Base-by-base conservation (phyloP, 2,329 filamentous ascomycete genomes). In the Botryosphaeria dothidea region DNA sequence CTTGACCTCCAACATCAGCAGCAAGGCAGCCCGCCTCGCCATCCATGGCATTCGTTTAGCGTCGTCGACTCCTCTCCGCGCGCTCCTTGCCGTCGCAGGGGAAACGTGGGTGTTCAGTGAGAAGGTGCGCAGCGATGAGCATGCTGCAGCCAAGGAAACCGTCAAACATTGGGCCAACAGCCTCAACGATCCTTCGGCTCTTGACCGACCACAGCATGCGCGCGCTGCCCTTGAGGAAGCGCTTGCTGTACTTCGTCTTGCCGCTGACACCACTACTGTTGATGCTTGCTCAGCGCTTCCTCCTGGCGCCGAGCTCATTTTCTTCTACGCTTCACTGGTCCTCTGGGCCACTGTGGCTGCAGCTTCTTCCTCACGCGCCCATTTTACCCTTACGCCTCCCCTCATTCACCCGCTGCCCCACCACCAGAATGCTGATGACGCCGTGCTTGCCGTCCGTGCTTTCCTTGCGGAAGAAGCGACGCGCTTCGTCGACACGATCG, bases 91-190 rank as follows among this genome's bases (percentile, higher is more conserved):
- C 31, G 75, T 81, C 0, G 75, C 78, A 3, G 79, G 80, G 38
- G 79, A 82, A 60, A 76, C 78, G 17, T 83, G 80, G 80, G 73
- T 81, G 8, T 70, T 82, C n/a, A 76, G 73, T 0, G 77, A 80
- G 65, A 81, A 81, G 57, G 69, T 81, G 2, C 65, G 72, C 25
- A 27, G 36, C 36, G 63, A 65, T 9, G 41, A 56, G n/a, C 72
- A 72, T 15, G 69, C 70, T 6, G 70, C 71, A 15, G 73, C 75
- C n/a, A 78, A 77, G 64, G 65, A 69, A 3, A 73, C 71, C 1
- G 69, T 80, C 7, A 69, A 70, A 11, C 67, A 70, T 1, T 82
- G 80, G 80, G 68, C 76, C n/a, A 63, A 61, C 13, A 70, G 69
- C 17, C 66, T 77, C 3, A 76, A 49, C 25, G 72, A 74, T 65